Conservation (phyloP, 1,284 basidiomycete genomes). For the Phellinidium pouzarii region DNA sequence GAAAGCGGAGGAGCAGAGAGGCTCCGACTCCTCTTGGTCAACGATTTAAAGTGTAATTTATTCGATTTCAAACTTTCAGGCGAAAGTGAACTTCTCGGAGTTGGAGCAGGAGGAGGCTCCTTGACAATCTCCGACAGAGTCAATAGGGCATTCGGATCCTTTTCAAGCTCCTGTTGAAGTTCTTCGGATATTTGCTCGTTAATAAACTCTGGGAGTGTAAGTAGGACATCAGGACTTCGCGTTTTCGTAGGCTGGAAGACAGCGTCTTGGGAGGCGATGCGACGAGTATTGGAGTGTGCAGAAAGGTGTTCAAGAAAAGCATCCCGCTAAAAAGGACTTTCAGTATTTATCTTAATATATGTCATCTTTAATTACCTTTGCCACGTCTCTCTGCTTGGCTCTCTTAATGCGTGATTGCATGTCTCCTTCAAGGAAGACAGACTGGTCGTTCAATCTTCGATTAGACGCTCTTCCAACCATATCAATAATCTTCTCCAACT, state of each 20-base stretch:
- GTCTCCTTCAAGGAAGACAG: slow-evolving; percentile 54
- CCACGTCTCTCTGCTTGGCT: slow-evolving; percentile 46
- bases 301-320: slow-evolving; percentile 67
- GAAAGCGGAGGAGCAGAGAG: slow-evolving; percentile 65
- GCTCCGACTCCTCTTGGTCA: slow-evolving; percentile 48
- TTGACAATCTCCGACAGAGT: slow-evolving; percentile 53
- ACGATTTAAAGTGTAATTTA: slow-evolving; percentile 28
- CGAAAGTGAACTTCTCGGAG: slow-evolving; percentile 23
- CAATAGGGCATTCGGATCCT: slow-evolving; percentile 56
- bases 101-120: slow-evolving; percentile 31
- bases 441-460: slow-evolving; percentile 59
- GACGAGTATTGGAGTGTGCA: slow-evolving; percentile 57
- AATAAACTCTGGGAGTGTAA: slow-evolving; percentile 25
- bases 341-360: slow-evolving; percentile 1
- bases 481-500: slow-evolving; percentile 66
- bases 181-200: slow-evolving; percentile 21
- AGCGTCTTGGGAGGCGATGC: slow-evolving; percentile 70
- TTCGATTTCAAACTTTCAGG: slow-evolving; percentile 27
- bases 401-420: slow-evolving; percentile 48
- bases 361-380: slow-evolving; percentile 41
- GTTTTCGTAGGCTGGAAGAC: slow-evolving; percentile 26
- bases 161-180: slow-evolving; percentile 8
- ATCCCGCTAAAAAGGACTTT: slow-evolving; percentile 41
- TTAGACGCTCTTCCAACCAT: slow-evolving; percentile 67
- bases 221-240: slow-evolving; percentile 20